Conservation (phyloP, 2,329 filamentous ascomycete species). For the Diplodia mutila region DNA sequence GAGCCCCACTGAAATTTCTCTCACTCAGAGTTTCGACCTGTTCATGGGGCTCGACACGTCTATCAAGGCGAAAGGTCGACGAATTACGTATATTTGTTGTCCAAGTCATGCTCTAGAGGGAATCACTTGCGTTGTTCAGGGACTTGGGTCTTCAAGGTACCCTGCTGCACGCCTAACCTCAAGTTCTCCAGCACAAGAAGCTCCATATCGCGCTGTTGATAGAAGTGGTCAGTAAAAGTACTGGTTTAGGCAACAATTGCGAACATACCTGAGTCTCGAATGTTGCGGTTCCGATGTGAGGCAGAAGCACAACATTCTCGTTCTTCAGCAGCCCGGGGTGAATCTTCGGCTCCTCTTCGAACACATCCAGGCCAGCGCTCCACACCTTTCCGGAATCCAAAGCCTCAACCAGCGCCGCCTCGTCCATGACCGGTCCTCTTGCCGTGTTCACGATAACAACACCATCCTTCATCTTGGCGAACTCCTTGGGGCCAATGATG, state of each 20-base stretch:
- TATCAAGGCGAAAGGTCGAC: background rate
- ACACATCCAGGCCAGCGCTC: constrained; percentile 61
- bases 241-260: background rate
- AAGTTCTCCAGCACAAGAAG: constrained; percentile 62
- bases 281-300: constrained; percentile 64
- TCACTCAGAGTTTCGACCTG: background rate
- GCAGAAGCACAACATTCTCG: constrained; percentile 58
- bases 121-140: constrained; percentile 58
- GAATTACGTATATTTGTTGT: background rate
- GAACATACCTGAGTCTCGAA: constrained; percentile 59
- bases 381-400: constrained; percentile 59
- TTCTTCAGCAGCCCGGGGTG: constrained; percentile 56
- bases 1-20: background rate
- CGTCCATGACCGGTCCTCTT: constrained; percentile 60
- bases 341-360: constrained; percentile 60
- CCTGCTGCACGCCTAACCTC: constrained; percentile 59
- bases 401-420: constrained; percentile 58
- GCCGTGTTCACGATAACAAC: constrained; percentile 63
- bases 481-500: constrained; percentile 56
- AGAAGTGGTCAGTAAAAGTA: background rate
- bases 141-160: constrained; percentile 62
- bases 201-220: constrained; percentile 58
- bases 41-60: background rate
- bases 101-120: background rate
- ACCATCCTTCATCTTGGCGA: constrained; percentile 60